These are phyloP conservation scores for Aurinia saxatilis DNA, from an alignment of 345 rosid genomes.

Conservation along the genomic window DNA sequence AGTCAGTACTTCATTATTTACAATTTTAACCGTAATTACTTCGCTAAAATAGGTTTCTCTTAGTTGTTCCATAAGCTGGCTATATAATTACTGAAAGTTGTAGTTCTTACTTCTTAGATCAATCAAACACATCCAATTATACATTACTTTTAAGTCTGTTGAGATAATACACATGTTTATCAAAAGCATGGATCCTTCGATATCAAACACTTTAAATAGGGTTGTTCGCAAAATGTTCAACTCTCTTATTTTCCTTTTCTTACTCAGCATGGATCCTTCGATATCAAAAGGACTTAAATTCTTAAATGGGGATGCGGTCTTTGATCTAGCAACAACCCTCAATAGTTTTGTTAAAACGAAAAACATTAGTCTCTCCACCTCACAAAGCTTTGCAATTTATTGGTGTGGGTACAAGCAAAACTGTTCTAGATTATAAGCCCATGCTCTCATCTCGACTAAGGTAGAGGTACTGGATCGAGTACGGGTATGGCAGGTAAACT, in stretches of 20 bases:
- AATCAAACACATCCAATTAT: not conserved
- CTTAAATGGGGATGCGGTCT: not conserved
- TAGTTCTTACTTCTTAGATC: not conserved
- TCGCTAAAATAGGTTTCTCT: not conserved
- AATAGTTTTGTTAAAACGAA: not conserved
- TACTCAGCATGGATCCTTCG: not conserved
- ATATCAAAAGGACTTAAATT: not conserved
- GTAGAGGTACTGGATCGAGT: slow-evolving; percentile 21
- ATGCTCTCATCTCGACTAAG: slow-evolving; percentile 13
- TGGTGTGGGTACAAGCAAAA: slow-evolving; percentile 12
- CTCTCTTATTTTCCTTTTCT: not conserved
- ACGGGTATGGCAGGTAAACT: slow-evolving; percentile 14
- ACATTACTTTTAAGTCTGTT: not conserved
- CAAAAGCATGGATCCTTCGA: not conserved
- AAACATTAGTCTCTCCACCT: slow-evolving; percentile 8
- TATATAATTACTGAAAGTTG: not conserved
- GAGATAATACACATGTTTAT: not conserved
- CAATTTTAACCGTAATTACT: not conserved
- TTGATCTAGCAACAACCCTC: not conserved
- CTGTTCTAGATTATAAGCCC: not conserved
- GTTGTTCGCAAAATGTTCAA: not conserved
- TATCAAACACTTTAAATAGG: too few species aligned
- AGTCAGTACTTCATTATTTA: not conserved
- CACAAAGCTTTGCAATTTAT: slow-evolving; percentile 16
- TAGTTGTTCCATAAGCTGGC: not conserved